These are phyloP conservation scores for Coniophora puteana DNA, from an alignment of 1,284 basidiomycete genomes.

Conservation along the genomic window DNA sequence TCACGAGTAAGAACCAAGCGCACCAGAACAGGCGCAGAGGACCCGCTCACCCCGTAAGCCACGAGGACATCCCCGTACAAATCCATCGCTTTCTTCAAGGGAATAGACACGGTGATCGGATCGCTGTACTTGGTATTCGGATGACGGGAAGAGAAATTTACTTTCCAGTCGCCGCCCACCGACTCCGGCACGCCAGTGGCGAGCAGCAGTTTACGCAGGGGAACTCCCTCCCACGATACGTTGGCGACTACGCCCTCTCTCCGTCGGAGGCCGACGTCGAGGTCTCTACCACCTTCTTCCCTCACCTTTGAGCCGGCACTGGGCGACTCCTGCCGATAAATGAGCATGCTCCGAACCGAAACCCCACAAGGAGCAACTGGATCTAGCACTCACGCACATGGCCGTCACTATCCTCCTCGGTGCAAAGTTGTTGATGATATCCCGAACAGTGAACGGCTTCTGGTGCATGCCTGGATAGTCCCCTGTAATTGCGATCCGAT, in stretches of 20 bases:
- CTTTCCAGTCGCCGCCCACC: background rate
- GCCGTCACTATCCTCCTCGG: background rate
- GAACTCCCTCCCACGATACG: slow-evolving; percentile 1
- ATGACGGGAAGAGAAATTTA: background rate
- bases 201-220: background rate
- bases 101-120: no score
- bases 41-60: slow-evolving; percentile 3
- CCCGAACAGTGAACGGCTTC: background rate
- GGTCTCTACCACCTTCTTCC: background rate
- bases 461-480: no score
- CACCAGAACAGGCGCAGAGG: background rate
- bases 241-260: slow-evolving; percentile 1
- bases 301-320: background rate
- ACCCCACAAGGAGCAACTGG: background rate
- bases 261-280: slow-evolving; percentile 1
- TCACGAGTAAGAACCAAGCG: background rate
- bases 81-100: slow-evolving; percentile 1
- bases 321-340: background rate
- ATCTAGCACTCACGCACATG: background rate
- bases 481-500: no score
- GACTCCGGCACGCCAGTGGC: background rate
- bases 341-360: background rate
- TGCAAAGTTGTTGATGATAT: background rate
- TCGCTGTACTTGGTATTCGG: background rate
- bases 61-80: slow-evolving; percentile 1